A percentile compares a stretch with the other conserved stretches of the same genome.
These are phyloP conservation scores for Leishmania gerbilli DNA, from an alignment of 208 protist genomes.

Conservation along the genomic window DNA sequence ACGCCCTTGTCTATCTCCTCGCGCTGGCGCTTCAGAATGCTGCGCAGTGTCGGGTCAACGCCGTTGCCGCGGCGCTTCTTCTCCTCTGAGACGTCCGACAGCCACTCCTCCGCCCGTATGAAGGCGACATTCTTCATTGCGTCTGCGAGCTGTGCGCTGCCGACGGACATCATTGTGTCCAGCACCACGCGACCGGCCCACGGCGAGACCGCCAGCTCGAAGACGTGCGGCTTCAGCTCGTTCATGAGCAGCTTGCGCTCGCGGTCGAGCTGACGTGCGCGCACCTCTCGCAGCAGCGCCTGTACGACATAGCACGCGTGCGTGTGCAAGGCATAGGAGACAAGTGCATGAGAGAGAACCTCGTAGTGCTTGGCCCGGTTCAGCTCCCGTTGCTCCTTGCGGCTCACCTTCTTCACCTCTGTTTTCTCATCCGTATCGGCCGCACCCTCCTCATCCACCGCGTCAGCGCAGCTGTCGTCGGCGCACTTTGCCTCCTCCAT, in stretches of 20 bases:
- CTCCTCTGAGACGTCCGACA: conserved; percentile 61
- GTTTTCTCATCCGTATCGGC: conserved; percentile 13
- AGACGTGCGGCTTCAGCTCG: conserved; percentile 87
- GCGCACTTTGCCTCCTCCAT: conserved; percentile 35
- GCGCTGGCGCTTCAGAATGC: conserved; percentile 73
- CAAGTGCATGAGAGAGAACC: conserved; percentile 57
- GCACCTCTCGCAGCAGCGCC: conserved; percentile 73
- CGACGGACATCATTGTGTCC: conserved; percentile 74
- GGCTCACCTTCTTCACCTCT: conserved; percentile 35
- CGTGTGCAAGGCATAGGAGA: conserved; percentile 77
- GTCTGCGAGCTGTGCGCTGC: conserved; percentile 61
- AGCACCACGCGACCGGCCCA: conserved; percentile 90
- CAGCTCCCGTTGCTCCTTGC: conserved; percentile 58
- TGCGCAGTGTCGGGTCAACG: conserved; percentile 70
- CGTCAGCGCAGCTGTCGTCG: conserved; percentile 8
- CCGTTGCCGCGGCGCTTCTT: conserved; percentile 51
- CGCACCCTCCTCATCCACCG: conserved; percentile 17
- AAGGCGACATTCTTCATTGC: conserved; percentile 87
- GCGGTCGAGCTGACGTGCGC: conserved; percentile 55
- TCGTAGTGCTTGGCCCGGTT: conserved; percentile 73
- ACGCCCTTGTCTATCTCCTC: conserved; percentile 46
- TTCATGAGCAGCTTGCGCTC: conserved; percentile 78
- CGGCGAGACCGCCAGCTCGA: conserved; percentile 79
- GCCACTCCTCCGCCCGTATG: conserved; percentile 82
- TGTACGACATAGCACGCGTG: conserved; percentile 87